Base-by-base conservation (phyloP, 768 basidiomycete species). In the Rhodotorula sphaerocarpa region DNA sequence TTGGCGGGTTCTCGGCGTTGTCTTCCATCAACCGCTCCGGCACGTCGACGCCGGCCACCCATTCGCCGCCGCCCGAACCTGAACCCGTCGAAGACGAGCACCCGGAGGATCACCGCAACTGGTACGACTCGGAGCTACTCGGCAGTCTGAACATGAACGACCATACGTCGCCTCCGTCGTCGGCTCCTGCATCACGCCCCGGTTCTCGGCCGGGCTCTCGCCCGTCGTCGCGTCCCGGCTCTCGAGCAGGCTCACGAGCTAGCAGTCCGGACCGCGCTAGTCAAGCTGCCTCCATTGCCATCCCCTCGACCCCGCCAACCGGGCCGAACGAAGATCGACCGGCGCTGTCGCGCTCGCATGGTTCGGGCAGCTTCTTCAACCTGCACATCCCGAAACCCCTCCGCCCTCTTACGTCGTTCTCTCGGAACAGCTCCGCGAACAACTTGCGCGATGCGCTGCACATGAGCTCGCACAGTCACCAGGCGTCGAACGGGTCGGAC, bases 81-180 rank as follows among this genome's bases (percentile, higher is more conserved):
- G 36, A 39, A 9, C 10, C 9, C 16, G 36, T 16, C 16, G 10
- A 39, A 39, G 44, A 30, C 5, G 50, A 58, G 28, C 33, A 59
- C 33, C 63, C 59, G 5, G 62, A 65, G 43, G 64, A 69, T 43
- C 68, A 69, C 5, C 78, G 87, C 55, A 84, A 87, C 55, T 88
- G 86, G 83, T 82, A 89, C 59, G 88, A 90, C 74, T 86, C 86
- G 9, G 90, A 91, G 75, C 80, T 93, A 5, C 77, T 91, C 53
- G 77, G 85, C 21, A 85, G 84, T 3, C 77, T 86, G 33, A 79
- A 82, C 3, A 74, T 75, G 28, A 52, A 43, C 54, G 52, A 58
- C 39, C 45, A 50, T 3, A 74, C 76, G 1, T 43, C 50, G 18
- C 76, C 77, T 2, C 70, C 74, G 7, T 72, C 72, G 18, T 69